phyloP scores from a whole-genome alignment of 768 basidiomycete genomes.

The Botryobasidium botryosum region DNA sequence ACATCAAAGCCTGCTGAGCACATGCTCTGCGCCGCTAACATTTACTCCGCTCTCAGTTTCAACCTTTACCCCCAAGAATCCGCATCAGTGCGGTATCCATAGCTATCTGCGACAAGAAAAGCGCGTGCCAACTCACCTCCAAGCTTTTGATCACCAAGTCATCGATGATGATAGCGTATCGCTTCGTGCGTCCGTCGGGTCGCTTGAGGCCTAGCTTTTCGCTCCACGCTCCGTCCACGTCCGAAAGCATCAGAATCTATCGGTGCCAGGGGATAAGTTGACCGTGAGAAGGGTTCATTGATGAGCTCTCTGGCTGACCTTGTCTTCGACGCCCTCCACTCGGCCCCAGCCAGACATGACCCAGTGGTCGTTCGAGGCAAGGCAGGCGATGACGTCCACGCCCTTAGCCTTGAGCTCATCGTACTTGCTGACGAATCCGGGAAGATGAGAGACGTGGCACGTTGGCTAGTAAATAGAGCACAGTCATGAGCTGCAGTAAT shows the following conservation, averaged over 20 bases:
- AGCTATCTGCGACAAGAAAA: background rate
- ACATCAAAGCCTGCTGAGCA: conserved; percentile 23
- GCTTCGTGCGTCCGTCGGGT: conserved; percentile 34
- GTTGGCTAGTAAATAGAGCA: conserved; percentile 19
- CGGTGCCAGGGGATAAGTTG: background rate
- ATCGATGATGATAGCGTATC: conserved; percentile 20
- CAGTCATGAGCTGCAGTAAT: no score
- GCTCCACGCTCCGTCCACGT: conserved; percentile 40
- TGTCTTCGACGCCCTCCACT: conserved; percentile 15
- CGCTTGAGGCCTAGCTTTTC: conserved; percentile 21
- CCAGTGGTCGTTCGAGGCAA: conserved; percentile 14
- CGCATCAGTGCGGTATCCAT: no score
- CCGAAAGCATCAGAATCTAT: conserved; percentile 49
- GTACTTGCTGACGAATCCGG: conserved; percentile 20
- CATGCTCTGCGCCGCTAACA: conserved; percentile 36
- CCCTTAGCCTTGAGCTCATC: conserved; percentile 24
- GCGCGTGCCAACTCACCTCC: background rate
- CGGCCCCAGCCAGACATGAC: conserved; percentile 18
- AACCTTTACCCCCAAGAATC: conserved; percentile 26
- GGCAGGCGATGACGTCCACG: conserved; percentile 15
- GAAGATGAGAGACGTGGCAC: conserved; percentile 32
- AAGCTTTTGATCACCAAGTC: conserved; percentile 14
- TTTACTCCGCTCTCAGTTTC: conserved; percentile 27
- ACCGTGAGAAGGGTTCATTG: background rate
- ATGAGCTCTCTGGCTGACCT: conserved; percentile 9